Conservation (phyloP, 371 early-diverging fungal species). For the Basidiobolus meristosporus region DNA sequence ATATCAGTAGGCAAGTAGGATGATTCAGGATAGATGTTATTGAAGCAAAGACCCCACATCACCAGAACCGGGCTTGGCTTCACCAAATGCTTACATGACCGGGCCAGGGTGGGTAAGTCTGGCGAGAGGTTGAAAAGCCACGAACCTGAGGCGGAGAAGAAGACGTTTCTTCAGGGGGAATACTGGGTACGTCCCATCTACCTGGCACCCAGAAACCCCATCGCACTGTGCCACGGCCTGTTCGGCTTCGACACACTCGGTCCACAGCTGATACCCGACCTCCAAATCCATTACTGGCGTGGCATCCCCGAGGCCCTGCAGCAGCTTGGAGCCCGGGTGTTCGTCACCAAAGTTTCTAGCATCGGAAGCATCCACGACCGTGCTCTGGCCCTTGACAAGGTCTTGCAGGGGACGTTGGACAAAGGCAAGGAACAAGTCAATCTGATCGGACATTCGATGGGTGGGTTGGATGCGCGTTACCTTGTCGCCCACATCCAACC, state of each 20-base stretch:
- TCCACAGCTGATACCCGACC: constrained; percentile 45
- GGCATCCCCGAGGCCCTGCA: constrained; percentile 64
- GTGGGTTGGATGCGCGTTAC: constrained; percentile 76
- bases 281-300: constrained; percentile 81
- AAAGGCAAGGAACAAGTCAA: constrained; percentile 4
- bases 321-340: constrained; percentile 64
- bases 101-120: no score
- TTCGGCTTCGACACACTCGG: constrained; percentile 12
- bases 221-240: constrained; percentile 73
- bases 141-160: no score
- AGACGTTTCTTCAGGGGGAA: background rate
- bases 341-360: constrained; percentile 60
- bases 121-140: no score
- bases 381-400: constrained; percentile 18
- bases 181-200: constrained; percentile 10
- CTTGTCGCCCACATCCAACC: constrained; percentile 55
- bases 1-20: no score
- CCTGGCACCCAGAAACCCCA: constrained; percentile 56
- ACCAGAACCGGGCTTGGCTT: no score
- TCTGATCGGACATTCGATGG: constrained; percentile 26
- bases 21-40: no score
- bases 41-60: no score
- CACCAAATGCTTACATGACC: no score
- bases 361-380: constrained; percentile 61
- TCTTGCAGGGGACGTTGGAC: background rate